These are phyloP conservation scores for Aspergillus tanneri DNA, from an alignment of 2,329 filamentous ascomycete genomes.

Conservation along the genomic window DNA sequence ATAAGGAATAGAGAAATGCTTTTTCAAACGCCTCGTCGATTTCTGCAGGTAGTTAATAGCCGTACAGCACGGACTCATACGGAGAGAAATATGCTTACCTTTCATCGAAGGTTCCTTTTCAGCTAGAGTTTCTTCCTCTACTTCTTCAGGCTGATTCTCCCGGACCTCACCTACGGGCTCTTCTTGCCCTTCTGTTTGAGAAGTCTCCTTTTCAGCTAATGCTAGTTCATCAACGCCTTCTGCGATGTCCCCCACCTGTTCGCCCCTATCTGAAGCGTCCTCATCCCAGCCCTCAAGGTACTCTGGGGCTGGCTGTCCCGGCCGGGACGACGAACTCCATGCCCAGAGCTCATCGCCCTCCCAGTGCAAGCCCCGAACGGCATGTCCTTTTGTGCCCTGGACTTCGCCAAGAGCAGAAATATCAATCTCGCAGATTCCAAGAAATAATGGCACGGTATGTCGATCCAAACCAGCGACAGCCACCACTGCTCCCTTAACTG, in stretches of 20 bases:
- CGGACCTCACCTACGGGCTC: slow-evolving; percentile 15
- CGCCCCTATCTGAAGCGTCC: slow-evolving; percentile 28
- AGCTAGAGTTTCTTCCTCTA: slow-evolving; percentile 30
- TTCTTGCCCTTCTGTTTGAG: slow-evolving; percentile 12
- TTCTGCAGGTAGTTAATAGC: slow-evolving; percentile 47
- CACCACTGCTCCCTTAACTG: slow-evolving; percentile 61
- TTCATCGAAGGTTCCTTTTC: slow-evolving; percentile 58
- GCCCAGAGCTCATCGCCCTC: slow-evolving; percentile 68
- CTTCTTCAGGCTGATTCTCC: slow-evolving; percentile 26
- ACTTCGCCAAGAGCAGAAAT: slow-evolving; percentile 55
- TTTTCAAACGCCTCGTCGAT: slow-evolving; percentile 65
- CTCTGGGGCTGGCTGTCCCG: slow-evolving; percentile 55
- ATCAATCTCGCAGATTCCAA: slow-evolving; percentile 65
- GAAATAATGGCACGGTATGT: slow-evolving; percentile 62
- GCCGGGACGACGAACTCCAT: slow-evolving; percentile 57
- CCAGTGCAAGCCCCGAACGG: slow-evolving; percentile 66
- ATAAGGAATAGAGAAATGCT: slow-evolving; percentile 63
- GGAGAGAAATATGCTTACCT: slow-evolving; percentile 39
- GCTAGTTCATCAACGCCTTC: slow-evolving; percentile 43
- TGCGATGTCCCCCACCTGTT: slow-evolving; percentile 44
- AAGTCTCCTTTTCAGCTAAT: slow-evolving; percentile 31
- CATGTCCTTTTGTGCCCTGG: slow-evolving; percentile 62
- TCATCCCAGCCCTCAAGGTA: slow-evolving; percentile 53
- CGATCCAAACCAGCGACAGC: slow-evolving; percentile 60
- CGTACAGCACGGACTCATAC: neutral